Base-by-base conservation (phyloP, 2,329 filamentous ascomycete genomes). In the Claviceps pusilla region DNA sequence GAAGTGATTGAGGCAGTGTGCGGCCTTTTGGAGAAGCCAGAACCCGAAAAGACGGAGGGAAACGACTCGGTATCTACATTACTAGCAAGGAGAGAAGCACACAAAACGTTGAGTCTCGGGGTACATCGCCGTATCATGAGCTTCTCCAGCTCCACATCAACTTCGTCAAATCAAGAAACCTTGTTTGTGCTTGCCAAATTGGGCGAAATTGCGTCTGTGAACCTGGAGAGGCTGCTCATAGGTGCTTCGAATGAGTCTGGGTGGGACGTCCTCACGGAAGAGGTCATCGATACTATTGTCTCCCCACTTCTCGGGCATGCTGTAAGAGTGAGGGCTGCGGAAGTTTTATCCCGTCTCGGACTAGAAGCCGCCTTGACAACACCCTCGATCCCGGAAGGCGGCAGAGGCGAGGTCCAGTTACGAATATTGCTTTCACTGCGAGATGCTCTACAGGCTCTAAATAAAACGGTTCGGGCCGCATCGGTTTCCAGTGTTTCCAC, bases 1-100 rank as follows among this genome's bases (percentile, higher is more conserved):
- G 80, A 87, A 58, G 81, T 97, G 10, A 74, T 97, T 1, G 73
- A 76, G 53, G 85, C 89, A 0, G 76, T 95, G 4, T 89, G 89
- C 62, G 75, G 78, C 48, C 73, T 96, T 7, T 74, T 95, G 6
- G 76, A 77, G 39, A 63, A 67, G 31, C 63, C 62, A n/a, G 28
- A 62, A 4, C 55, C 60, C 3, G 60, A 64, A 9, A 62, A 59
- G 19, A 9, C 53, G 0, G 65, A 62, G 19, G 24, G 55, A 1
- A 52, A 49, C 14, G 55, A 54, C 16, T 56, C 59, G n/a, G 41
- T 58, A 6, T 58, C 60, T 29, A 49, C 55, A 11, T 49, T 59
- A 24, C 48, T 54, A 9, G 49, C 53, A 35, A 66, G 63, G 11
- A 56, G 59, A 2, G 59, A 64, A 31, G 64, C 70, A 9, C 71